Evolutionary conservation across 352 stramenopile species (phyloP).

Genomic region (Phytophthora capsici): DNA sequence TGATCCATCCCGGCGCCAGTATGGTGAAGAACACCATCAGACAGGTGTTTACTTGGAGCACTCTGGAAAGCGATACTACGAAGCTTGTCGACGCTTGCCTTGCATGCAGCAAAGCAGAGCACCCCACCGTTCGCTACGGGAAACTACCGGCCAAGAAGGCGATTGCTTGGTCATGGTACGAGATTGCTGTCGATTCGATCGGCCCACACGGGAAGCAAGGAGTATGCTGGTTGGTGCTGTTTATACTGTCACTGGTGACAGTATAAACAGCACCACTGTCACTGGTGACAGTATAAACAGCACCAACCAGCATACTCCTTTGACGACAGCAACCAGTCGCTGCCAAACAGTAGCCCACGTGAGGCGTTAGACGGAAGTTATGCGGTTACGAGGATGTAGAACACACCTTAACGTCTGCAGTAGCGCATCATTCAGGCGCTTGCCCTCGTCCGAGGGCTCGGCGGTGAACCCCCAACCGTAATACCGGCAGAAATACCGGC

Average conservation of each 20-base stretch:
- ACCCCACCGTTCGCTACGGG: neutral
- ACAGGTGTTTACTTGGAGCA: slow-evolving; percentile 4
- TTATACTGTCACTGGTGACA: no score
- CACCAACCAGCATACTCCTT: no score
- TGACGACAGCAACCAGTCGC: no score
- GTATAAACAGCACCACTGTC: no score
- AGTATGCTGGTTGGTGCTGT: no score
- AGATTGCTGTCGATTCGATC: no score
- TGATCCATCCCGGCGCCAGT: slow-evolving; percentile 1
- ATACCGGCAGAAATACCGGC: no score
- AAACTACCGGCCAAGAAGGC: slow-evolving; percentile 2
- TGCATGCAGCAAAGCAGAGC: slow-evolving; percentile 2
- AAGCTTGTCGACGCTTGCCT: neutral
- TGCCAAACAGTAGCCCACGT: no score
- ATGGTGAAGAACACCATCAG: neutral
- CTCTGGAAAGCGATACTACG: neutral
- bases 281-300: no score
- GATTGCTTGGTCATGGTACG: neutral
- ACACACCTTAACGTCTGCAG: slow-evolving; percentile 64
- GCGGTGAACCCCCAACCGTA: no score
- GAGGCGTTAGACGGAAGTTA: slow-evolving; percentile 1
- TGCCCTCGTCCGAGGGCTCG: slow-evolving; percentile 67
- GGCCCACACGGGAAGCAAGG: neutral
- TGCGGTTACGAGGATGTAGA: neutral
- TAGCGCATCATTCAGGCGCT: slow-evolving; percentile 69